Evolutionary conservation across 768 basidiomycete species (phyloP).

Genomic region (Pulveroboletus sp.): DNA sequence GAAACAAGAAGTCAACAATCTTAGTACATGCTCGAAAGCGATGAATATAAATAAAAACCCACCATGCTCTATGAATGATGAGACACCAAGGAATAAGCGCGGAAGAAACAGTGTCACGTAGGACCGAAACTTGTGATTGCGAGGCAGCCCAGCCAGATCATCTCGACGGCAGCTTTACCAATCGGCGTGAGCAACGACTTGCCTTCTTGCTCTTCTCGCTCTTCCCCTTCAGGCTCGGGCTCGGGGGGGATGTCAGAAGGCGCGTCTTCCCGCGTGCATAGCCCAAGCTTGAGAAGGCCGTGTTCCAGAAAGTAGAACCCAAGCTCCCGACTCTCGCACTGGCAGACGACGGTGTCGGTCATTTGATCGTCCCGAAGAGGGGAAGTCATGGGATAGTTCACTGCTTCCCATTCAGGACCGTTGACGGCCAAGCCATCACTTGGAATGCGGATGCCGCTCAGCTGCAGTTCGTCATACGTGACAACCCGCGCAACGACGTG

Average conservation of each 20-base stretch:
- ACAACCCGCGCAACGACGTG: conserved; percentile 74
- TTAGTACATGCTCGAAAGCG: not conserved
- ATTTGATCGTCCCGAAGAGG: conserved; percentile 34
- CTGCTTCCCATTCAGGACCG: conserved; percentile 54
- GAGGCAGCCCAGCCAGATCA: conserved; percentile 55
- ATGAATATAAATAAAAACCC: conserved; percentile 1
- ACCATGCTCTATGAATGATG: conserved; percentile 12
- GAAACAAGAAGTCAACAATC: not conserved
- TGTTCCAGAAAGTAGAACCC: conserved; percentile 83
- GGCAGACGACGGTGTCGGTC: conserved; percentile 49
- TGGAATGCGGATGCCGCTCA: conserved; percentile 72
- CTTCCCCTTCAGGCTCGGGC: too few relatives aligned
- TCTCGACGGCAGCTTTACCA: conserved; percentile 50
- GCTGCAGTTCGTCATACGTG: conserved; percentile 66
- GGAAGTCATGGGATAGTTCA: conserved; percentile 31
- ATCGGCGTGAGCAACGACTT: conserved; percentile 44
- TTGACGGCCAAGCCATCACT: conserved; percentile 66
- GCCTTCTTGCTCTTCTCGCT: conserved; percentile 41
- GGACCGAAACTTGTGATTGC: conserved; percentile 44
- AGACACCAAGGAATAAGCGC: not conserved
- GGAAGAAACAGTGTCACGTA: conserved; percentile 7
- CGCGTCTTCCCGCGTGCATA: conserved; percentile 42
- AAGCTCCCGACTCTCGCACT: conserved; percentile 56
- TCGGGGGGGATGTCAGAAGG: conserved; percentile 16
- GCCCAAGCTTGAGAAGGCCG: conserved; percentile 71